Evolutionary conservation across 768 basidiomycete genomes (phyloP), one percentile per base, ranked within the genome.

Genomic region (Megacollybia marginata): DNA sequence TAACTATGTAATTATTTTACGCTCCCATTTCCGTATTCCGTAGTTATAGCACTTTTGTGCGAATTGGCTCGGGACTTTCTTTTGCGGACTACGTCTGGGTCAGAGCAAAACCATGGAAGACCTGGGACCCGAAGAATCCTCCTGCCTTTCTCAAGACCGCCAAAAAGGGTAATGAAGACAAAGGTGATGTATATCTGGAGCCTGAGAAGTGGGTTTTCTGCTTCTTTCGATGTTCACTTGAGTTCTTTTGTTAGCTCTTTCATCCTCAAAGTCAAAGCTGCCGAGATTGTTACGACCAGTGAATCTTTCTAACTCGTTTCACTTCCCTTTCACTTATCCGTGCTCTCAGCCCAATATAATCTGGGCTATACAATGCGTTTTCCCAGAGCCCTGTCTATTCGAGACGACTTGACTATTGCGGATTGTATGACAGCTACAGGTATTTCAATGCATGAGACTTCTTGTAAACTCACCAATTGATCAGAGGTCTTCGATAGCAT

Each of bases 351-450:
- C 55, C 83, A 83, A 56, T 97, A 91, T 57, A 86, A 87, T 47
- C 63, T 92, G 54, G 87, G 85, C 4, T 80, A 85, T 54, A 98
- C 95, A 0, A 86, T 99, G 82, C 84, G 96, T 18, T 99, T 99
- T 61, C 95, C 96, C 42, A 79, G 94, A 50, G 92, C 89, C 13
- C 58, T 91, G 43, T 61, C 66, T 2, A 91, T 94, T 52, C 79
- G 91, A 19, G 88, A 89, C 46, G 92, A 96, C 57, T 72, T 90
- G 16, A 75, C 63, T 33, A 69, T 81, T 38, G 77, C 76, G 1
- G 89, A 92, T 57, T 90, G 88, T 62, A 76, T 85, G 77, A 72
- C 79, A 9, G 82, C 82, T 1, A 73, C 80, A 43, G 80, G 89
- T 86, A 52, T 33, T n/a, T 48, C 33, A 23, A 20, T 40, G 11